Evolutionary conservation across 331 rosid species (phyloP), one percentile per base, ranked within the genome.

Genomic region (Telfairia occidentalis): DNA sequence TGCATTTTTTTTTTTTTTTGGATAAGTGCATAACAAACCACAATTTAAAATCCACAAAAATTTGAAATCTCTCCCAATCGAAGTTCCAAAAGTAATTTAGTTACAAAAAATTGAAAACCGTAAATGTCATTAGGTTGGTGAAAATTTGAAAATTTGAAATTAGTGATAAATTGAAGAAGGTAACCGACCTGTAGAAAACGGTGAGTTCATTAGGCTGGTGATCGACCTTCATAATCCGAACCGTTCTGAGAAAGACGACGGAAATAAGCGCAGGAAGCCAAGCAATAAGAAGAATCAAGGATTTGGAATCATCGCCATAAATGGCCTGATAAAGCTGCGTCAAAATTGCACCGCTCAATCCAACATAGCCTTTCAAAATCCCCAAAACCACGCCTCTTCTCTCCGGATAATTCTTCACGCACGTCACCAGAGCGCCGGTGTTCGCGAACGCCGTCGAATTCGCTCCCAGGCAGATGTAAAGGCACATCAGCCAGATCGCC

Each of bases 231-330:
- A 90, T 78, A 61, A 82, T 78, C 4, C 97, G 82, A 76, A 92
- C 67, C 9, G 92, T 90, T 15, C 91, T 38, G 2, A 92, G 83
- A 37, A 90, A 92, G 21, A 3, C 60, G 11, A 90, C 77, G 45
- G 90, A 87, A 3, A 90, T 78, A 9, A 86, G 84, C 9, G 92
- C 83, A 0, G 97, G 96, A 30, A 92, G 95, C 97, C 97, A 92
- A 0, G 81, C 92, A 4, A 92, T 82, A 46, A 92, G 90, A 35
- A 92, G 58, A 83, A 85, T 88, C 81, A 90, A 81, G 35, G 87
- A 80, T 38, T 86, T 87, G 0, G 92, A 29, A n/a, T 90, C 92
- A 2, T 82, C 2, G 24, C 74, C 92, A 16, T 92, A 92, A 4
- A 90, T 69, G 11, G 97, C 96, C 1, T 55, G 73, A 77, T 88